phyloP scores from a whole-genome alignment of 1,284 basidiomycete species.

The Austroboletus niveus region DNA sequence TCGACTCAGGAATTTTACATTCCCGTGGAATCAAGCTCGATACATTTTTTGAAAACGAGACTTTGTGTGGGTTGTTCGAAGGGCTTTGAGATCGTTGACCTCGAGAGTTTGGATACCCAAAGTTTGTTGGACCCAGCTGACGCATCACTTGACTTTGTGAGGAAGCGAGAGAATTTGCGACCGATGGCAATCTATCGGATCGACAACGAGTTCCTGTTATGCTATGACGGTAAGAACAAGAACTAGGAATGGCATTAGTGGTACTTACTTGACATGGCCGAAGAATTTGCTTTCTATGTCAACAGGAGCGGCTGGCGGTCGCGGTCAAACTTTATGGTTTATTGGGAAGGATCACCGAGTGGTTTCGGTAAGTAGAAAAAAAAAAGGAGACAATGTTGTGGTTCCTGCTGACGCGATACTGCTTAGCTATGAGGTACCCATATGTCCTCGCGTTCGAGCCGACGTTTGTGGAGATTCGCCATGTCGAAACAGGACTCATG shows the following conservation, averaged over 20 bases:
- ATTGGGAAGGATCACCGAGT: slow-evolving; percentile 95
- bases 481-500: slow-evolving; percentile 90
- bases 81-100: slow-evolving; percentile 99
- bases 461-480: slow-evolving; percentile 94
- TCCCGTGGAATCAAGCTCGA: slow-evolving; percentile 93
- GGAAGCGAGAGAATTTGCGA: slow-evolving; percentile 83
- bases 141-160: slow-evolving; percentile 89
- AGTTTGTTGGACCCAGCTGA: slow-evolving; percentile 94
- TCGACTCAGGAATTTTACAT: slow-evolving; percentile 90
- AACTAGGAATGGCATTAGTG: neutral
- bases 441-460: slow-evolving; percentile 98
- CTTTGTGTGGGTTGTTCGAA: slow-evolving; percentile 97
- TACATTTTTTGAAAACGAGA: slow-evolving; percentile 97
- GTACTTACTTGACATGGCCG: slow-evolving; percentile 10
- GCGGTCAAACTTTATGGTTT: slow-evolving; percentile 88
- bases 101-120: slow-evolving; percentile 97
- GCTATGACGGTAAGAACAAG: slow-evolving; percentile 83
- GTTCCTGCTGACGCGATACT: slow-evolving; percentile 6
- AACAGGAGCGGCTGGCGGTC: slow-evolving; percentile 96
- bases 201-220: slow-evolving; percentile 94
- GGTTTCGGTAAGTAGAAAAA: slow-evolving; percentile 74
- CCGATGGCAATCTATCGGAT: slow-evolving; percentile 98
- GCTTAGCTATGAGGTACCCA: slow-evolving; percentile 88
- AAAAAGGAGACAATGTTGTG: slow-evolving; percentile 1
- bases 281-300: slow-evolving; percentile 98